phyloP scores from a whole-genome alignment of 2,329 filamentous ascomycete species.

The Hirsutella minnesotensis region DNA sequence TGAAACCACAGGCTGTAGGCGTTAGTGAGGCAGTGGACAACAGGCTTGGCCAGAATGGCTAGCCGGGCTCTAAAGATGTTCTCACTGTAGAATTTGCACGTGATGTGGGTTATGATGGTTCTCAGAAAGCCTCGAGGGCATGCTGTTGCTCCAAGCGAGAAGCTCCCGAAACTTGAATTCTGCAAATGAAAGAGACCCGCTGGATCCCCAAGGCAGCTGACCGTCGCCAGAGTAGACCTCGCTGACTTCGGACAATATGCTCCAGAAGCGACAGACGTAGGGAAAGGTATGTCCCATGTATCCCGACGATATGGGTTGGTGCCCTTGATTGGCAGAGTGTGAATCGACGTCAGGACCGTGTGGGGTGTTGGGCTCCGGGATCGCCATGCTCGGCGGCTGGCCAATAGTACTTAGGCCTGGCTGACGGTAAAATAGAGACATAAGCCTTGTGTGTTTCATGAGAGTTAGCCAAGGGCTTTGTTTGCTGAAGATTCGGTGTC shows the following conservation, averaged over 20 bases:
- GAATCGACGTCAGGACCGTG: not conserved
- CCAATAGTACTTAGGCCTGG: slow-evolving; percentile 12
- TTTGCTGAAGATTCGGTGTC: not conserved
- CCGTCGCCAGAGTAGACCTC: slow-evolving; percentile 12
- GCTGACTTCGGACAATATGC: slow-evolving; percentile 15
- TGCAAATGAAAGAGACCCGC: slow-evolving; percentile 10
- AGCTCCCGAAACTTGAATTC: slow-evolving; percentile 21
- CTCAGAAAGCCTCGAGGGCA: slow-evolving; percentile 11
- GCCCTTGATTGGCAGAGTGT: not conserved
- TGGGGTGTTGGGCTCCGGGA: not conserved
- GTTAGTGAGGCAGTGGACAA: not conserved
- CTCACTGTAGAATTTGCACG: slow-evolving; percentile 11
- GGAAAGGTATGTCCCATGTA: slow-evolving; percentile 16
- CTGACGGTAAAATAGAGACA: slow-evolving; percentile 20
- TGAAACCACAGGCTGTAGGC: slow-evolving; percentile 12
- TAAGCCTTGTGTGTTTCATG: slow-evolving; percentile 11
- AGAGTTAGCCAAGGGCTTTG: not conserved
- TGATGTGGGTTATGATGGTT: slow-evolving; percentile 14
- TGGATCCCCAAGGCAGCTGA: not conserved
- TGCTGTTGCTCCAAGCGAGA: slow-evolving; percentile 16
- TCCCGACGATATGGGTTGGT: slow-evolving; percentile 1
- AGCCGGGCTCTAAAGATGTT: not conserved
- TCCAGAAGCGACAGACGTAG: slow-evolving; percentile 19
- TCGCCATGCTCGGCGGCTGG: slow-evolving; percentile 7
- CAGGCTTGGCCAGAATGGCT: too few relatives aligned